These are phyloP conservation scores for Volvox reticuliferus DNA, from an alignment of 139 green algal species.

Conservation along the genomic window DNA sequence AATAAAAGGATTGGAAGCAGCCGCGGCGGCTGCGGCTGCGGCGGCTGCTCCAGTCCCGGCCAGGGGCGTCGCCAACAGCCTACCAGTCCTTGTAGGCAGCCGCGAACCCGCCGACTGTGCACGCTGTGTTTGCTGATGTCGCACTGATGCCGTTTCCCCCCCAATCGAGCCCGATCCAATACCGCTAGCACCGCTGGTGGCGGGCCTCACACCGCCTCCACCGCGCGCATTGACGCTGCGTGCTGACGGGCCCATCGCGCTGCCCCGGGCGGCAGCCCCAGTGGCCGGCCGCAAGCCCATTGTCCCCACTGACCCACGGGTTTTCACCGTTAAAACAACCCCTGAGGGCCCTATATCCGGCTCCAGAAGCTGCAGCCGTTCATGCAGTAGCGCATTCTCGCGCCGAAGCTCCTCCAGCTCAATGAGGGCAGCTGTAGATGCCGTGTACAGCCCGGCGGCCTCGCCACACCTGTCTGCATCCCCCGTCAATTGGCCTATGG, in stretches of 20 bases:
- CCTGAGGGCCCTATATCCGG: conserved; percentile 1
- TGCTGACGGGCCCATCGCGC: background rate
- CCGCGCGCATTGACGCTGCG: background rate
- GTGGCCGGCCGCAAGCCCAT: background rate
- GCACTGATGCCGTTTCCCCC: background rate
- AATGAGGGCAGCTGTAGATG: conserved; percentile 35
- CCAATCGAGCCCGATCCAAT: background rate
- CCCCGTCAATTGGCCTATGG: background rate
- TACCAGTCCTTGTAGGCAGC: background rate
- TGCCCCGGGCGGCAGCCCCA: background rate
- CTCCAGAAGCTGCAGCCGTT: conserved; percentile 38
- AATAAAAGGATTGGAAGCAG: conserved; percentile 19
- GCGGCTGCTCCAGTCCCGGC: too few relatives aligned
- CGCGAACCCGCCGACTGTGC: conserved; percentile 4
- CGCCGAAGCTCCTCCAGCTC: conserved; percentile 57
- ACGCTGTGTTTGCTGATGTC: conserved; percentile 12
- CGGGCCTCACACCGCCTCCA: background rate
- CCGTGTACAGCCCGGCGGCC: conserved; percentile 43
- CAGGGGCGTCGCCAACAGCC: background rate
- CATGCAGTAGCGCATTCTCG: conserved; percentile 52
- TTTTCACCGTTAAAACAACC: background rate
- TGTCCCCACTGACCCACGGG: background rate
- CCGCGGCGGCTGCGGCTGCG: background rate
- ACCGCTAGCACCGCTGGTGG: background rate
- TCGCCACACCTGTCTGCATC: background rate